A percentile compares a stretch with the other conserved stretches of the same genome.
These are phyloP conservation scores for Didymosphaeria variabile DNA, from an alignment of 2,329 filamentous ascomycete species.

Conservation along the genomic window DNA sequence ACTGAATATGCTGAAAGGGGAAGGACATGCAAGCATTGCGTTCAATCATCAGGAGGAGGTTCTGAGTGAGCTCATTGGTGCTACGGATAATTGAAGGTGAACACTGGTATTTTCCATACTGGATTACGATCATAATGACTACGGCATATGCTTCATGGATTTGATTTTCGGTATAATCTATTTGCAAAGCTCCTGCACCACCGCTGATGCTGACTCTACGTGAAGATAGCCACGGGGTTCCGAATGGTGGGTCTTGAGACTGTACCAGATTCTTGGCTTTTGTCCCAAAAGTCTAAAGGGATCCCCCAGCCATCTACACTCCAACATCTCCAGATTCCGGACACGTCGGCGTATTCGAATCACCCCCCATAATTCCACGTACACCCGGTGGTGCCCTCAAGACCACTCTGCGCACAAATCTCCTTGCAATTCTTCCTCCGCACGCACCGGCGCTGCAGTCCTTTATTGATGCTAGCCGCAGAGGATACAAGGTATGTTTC, in stretches of 20 bases:
- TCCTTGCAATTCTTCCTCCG: neutral
- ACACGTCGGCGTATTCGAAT: neutral
- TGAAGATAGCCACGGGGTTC: too few species aligned
- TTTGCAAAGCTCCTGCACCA: neutral
- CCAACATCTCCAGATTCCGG: neutral
- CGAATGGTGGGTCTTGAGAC: neutral
- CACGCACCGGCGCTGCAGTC: neutral
- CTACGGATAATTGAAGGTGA: neutral
- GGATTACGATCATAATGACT: neutral
- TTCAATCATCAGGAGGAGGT: constrained; percentile 35
- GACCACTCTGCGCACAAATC: neutral
- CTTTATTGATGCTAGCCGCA: neutral
- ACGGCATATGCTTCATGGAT: neutral
- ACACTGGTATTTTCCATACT: neutral
- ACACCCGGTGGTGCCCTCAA: neutral
- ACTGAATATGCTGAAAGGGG: constrained; percentile 32
- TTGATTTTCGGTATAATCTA: neutral
- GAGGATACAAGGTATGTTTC: neutral
- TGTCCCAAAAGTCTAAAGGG: neutral
- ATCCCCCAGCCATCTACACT: neutral
- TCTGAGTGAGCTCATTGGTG: constrained; percentile 31
- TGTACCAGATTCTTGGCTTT: neutral
- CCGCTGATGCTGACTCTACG: neutral
- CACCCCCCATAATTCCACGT: neutral
- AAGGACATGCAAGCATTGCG: constrained; percentile 39